phyloP scores from a whole-genome alignment of 2,329 filamentous ascomycete species.

The Colletotrichum gloeosporioides region DNA sequence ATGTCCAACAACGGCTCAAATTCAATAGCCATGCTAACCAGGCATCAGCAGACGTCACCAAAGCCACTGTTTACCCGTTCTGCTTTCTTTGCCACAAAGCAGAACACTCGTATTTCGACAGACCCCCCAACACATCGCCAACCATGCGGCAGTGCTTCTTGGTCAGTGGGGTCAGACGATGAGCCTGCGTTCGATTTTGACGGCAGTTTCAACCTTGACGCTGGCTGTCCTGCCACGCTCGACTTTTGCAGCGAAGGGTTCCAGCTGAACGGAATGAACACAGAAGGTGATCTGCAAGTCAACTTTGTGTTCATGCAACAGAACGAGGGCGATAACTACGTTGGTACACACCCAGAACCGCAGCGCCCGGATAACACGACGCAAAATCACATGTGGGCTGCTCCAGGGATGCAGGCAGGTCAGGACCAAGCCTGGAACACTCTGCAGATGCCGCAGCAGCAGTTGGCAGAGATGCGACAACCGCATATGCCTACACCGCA shows the following conservation, averaged over 20 bases:
- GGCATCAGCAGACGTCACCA: neutral
- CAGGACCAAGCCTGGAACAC: slow-evolving; percentile 7
- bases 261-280: neutral
- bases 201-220: neutral
- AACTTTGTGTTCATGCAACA: slow-evolving; percentile 16
- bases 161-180: slow-evolving; percentile 15
- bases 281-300: slow-evolving; percentile 9
- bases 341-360: neutral
- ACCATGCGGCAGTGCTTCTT: neutral
- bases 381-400: slow-evolving; percentile 7
- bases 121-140: neutral
- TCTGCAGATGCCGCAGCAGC: slow-evolving; percentile 9
- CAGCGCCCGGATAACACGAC: neutral
- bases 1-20: neutral
- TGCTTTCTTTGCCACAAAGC: slow-evolving; percentile 5
- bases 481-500: slow-evolving; percentile 6
- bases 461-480: slow-evolving; percentile 5
- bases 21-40: neutral
- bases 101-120: neutral
- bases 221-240: neutral
- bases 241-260: neutral
- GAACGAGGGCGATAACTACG: neutral
- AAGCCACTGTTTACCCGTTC: slow-evolving; percentile 1
- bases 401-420: neutral
- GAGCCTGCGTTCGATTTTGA: neutral